A percentile compares a stretch with the other conserved stretches of the same genome.
phyloP scores from a whole-genome alignment of 2,329 filamentous ascomycete species.

The Penicillium sp. region DNA sequence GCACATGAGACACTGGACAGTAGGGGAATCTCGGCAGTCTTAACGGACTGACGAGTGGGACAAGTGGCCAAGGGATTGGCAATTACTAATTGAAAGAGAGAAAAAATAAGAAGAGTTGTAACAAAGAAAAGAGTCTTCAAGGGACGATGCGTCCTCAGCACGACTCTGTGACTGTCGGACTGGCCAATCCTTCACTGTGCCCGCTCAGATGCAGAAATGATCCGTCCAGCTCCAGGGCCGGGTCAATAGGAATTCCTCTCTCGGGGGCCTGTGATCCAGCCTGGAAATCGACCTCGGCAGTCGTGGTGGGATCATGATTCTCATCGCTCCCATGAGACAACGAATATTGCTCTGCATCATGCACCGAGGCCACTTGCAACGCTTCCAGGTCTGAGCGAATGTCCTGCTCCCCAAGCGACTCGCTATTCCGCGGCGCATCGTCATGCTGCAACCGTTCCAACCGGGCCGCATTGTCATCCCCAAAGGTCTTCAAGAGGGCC shows the following conservation, averaged over 20 bases:
- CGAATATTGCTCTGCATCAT: not conserved
- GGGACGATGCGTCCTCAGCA: too few relatives aligned
- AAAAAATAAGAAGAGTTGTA: too few relatives aligned
- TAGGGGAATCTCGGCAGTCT: too few relatives aligned
- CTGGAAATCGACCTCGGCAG: too few relatives aligned
- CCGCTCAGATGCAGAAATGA: conserved; percentile 10
- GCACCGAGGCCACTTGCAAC: not conserved
- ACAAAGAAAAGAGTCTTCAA: too few relatives aligned
- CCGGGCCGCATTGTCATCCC: conserved; percentile 45
- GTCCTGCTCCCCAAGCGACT: conserved; percentile 42
- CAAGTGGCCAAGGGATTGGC: too few relatives aligned
- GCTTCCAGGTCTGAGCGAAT: conserved; percentile 31
- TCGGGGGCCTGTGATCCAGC: too few relatives aligned
- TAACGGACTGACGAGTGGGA: too few relatives aligned
- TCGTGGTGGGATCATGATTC: conserved; percentile 12
- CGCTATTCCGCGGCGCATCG: conserved; percentile 46
- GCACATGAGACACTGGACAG: too few relatives aligned
- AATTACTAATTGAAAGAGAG: too few relatives aligned
- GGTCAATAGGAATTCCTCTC: conserved; percentile 39
- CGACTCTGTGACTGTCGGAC: too few relatives aligned
- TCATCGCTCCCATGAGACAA: not conserved
- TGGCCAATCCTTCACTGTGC: not conserved
- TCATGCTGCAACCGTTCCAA: conserved; percentile 48
- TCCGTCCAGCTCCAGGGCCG: conserved; percentile 28
- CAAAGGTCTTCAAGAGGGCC: conserved; percentile 64